These are phyloP conservation scores for Penicillium brevicompactum DNA, from an alignment of 2,329 filamentous ascomycete species.

Conservation along the genomic window DNA sequence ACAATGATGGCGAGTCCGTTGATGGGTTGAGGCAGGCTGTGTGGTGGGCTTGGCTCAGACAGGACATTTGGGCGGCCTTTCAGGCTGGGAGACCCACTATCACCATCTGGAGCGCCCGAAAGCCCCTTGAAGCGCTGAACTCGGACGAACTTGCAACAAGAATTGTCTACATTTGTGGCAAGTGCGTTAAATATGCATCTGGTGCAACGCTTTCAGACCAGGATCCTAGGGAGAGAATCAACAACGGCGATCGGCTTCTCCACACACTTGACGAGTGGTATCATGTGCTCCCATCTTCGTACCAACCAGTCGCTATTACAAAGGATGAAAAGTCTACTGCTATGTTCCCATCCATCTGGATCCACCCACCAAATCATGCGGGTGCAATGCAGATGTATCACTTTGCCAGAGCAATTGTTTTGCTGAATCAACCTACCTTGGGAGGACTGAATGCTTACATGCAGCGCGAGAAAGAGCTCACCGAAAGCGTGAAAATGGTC, in stretches of 20 bases:
- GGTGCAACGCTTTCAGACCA: constrained; percentile 45
- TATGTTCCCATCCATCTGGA: constrained; percentile 49
- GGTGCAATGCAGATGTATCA: constrained; percentile 55
- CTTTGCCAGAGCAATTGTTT: constrained; percentile 54
- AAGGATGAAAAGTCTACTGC: constrained; percentile 19
- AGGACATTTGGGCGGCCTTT: constrained; percentile 67
- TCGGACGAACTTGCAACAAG: constrained; percentile 56
- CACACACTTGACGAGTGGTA: constrained; percentile 54
- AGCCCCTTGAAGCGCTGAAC: constrained; percentile 49
- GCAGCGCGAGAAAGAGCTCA: constrained; percentile 16
- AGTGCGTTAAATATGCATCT: constrained; percentile 60
- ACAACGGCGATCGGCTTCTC: constrained; percentile 47
- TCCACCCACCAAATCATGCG: constrained; percentile 50
- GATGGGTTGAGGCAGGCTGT: constrained; percentile 56
- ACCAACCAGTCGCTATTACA: constrained; percentile 40
- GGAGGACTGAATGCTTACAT: constrained; percentile 52
- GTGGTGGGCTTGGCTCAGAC: constrained; percentile 67
- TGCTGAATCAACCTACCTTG: constrained; percentile 54
- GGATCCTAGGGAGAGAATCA: constrained; percentile 46
- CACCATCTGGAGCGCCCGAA: constrained; percentile 60
- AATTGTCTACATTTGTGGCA: constrained; percentile 53
- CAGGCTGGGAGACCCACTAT: constrained; percentile 57
- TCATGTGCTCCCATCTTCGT: constrained; percentile 41
- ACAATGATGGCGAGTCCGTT: constrained; percentile 60
- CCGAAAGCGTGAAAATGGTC: constrained; percentile 17